Evolutionary conservation across 768 basidiomycete genomes (phyloP).

Genomic region (Tephrocybe sp.): DNA sequence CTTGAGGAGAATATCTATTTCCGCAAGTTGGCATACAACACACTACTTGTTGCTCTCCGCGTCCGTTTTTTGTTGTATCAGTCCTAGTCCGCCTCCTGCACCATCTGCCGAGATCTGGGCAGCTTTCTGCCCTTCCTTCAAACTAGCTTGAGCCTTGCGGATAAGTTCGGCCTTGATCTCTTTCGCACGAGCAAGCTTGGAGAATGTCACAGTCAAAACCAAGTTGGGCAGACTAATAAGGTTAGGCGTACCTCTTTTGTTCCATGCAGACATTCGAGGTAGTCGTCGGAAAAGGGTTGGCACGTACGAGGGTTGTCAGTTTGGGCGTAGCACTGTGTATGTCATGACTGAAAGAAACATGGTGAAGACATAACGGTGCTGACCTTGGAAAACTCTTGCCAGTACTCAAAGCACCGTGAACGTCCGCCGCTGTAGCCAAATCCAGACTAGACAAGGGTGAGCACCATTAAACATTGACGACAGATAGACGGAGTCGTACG

Average conservation of each 20-base stretch:
- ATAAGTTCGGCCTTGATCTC: slow-evolving; percentile 70
- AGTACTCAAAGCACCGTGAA: slow-evolving; percentile 85
- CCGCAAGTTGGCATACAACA: neutral
- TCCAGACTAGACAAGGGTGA: slow-evolving; percentile 34
- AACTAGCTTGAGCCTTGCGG: slow-evolving; percentile 59
- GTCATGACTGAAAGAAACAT: neutral
- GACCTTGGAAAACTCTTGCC: slow-evolving; percentile 88
- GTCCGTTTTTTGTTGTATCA: slow-evolving; percentile 51
- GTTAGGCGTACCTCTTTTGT: slow-evolving; percentile 73
- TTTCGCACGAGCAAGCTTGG: slow-evolving; percentile 56
- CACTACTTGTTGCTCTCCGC: slow-evolving; percentile 10
- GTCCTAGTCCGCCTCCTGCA: slow-evolving; percentile 70
- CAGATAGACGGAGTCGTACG: slow-evolving; percentile 19
- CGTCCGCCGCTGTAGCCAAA: slow-evolving; percentile 50
- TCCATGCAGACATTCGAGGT: slow-evolving; percentile 88
- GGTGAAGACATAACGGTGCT: slow-evolving; percentile 5
- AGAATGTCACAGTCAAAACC: slow-evolving; percentile 17
- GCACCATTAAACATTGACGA: too few relatives aligned
- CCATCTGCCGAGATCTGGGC: slow-evolving; percentile 73
- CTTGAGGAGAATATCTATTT: neutral
- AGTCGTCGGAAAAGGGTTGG: slow-evolving; percentile 72
- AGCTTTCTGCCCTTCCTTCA: slow-evolving; percentile 67
- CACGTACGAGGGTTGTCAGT: slow-evolving; percentile 77
- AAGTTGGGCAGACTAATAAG: neutral
- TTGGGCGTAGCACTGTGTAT: slow-evolving; percentile 75